These are phyloP conservation scores for Musa beccarii DNA, from an alignment of 176 grass and related monocot genomes.

Conservation along the genomic window DNA sequence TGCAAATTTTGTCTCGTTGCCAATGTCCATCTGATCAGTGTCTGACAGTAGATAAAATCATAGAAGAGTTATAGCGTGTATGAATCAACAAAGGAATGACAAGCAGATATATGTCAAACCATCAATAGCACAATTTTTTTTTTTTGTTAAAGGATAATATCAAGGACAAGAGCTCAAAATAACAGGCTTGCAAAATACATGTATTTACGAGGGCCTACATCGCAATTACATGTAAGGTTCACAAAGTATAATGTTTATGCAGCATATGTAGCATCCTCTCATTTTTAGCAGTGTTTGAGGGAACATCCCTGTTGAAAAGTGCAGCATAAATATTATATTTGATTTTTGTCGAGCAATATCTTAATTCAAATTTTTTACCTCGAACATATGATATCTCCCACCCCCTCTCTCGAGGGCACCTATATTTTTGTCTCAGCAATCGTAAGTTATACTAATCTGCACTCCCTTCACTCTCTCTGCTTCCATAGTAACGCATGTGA, in stretches of 20 bases:
- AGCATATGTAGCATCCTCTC: neutral
- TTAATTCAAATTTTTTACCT: too few relatives aligned
- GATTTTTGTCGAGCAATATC: neutral
- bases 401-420: too few relatives aligned
- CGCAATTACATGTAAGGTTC: neutral
- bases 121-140: too few relatives aligned
- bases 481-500: too few relatives aligned
- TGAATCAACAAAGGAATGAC: too few relatives aligned
- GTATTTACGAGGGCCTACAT: neutral
- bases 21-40: conserved; percentile 47
- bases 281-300: neutral
- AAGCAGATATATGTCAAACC: too few relatives aligned
- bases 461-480: too few relatives aligned
- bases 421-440: too few relatives aligned
- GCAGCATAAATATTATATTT: neutral
- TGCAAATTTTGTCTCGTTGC: conserved; percentile 43
- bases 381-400: too few relatives aligned
- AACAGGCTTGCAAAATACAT: neutral
- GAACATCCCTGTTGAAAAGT: neutral
- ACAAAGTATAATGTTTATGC: neutral
- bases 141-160: too few relatives aligned
- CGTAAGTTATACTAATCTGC: too few relatives aligned
- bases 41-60: conserved; percentile 19
- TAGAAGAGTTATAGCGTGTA: neutral
- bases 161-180: too few relatives aligned